Percentiles rank a stretch among this genome's conserved stretches.
Conservation (phyloP, 768 basidiomycete genomes). For the Boletus tomentosulus region DNA sequence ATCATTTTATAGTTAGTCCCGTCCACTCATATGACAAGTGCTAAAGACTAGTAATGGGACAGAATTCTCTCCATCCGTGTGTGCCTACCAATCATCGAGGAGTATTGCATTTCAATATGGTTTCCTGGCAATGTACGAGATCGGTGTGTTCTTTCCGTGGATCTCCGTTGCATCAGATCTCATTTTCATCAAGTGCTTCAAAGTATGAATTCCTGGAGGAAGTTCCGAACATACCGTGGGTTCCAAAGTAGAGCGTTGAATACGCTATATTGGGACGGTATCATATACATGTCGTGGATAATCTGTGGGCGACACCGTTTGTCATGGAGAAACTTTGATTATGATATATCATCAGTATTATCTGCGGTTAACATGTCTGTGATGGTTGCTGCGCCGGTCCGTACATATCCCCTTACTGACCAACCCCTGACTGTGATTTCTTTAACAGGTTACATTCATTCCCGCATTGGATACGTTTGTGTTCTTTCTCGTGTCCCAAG, state of each 20-base stretch:
- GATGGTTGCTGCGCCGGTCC: constrained; percentile 19
- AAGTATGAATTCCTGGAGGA: constrained; percentile 22
- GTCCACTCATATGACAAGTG: background rate
- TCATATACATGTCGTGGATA: constrained; percentile 23
- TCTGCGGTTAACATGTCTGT: constrained; percentile 13
- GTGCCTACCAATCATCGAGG: constrained; percentile 16
- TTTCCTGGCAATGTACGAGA: constrained; percentile 21
- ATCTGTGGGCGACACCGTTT: constrained; percentile 11
- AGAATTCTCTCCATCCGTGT: constrained; percentile 20
- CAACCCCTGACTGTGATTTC: background rate
- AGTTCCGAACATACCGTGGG: constrained; percentile 22
- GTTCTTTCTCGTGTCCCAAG: background rate
- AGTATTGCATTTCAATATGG: constrained; percentile 8
- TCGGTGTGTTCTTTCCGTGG: constrained; percentile 8
- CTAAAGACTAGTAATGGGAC: background rate
- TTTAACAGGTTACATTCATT: constrained; percentile 12
- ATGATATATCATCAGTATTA: constrained; percentile 7
- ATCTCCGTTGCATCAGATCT: background rate
- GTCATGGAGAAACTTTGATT: background rate
- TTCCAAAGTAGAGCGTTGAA: constrained; percentile 13
- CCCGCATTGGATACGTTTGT: constrained; percentile 23
- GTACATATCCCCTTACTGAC: background rate
- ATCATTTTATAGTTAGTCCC: constrained; percentile 18
- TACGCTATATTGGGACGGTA: constrained; percentile 27
- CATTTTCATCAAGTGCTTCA: constrained; percentile 20